Evolutionary conservation across 164 flowering plant species (phyloP).

Genomic region (Aristolochia contorta): DNA sequence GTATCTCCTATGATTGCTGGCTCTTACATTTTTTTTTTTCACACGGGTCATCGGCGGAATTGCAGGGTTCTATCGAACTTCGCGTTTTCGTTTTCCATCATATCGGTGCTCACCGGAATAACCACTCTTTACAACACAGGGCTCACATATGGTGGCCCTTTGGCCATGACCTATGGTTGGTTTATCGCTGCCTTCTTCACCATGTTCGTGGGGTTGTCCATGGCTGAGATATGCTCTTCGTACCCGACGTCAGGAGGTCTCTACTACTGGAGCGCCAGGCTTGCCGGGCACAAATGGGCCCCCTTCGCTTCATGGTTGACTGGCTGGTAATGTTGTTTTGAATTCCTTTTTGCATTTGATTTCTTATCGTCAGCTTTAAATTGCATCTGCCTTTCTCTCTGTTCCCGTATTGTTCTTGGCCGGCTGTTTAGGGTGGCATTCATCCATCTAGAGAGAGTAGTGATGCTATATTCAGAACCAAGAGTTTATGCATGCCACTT

Average conservation of each 20-base stretch:
- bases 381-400: neutral
- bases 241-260: conserved; percentile 92
- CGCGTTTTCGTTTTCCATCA: conserved; percentile 60
- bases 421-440: too few species aligned
- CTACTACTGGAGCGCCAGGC: conserved; percentile 89
- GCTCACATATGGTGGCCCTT: conserved; percentile 69
- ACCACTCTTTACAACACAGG: conserved; percentile 65
- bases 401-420: neutral
- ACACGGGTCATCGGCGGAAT: conserved; percentile 8
- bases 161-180: conserved; percentile 67
- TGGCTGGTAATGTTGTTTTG: conserved; percentile 58
- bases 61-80: conserved; percentile 59
- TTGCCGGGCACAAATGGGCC: conserved; percentile 88
- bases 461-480: too few species aligned
- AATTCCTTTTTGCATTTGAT: neutral
- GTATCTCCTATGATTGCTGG: neutral
- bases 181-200: conserved; percentile 52
- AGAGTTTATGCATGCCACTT: too few species aligned
- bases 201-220: conserved; percentile 56
- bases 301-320: conserved; percentile 97
- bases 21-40: conserved; percentile 26
- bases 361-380: neutral
- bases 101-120: conserved; percentile 81
- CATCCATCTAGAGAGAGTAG: too few species aligned
- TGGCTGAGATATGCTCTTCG: conserved; percentile 94